Evolutionary conservation across 768 basidiomycete genomes (phyloP), one percentile per base, ranked within the genome.

Genomic region (Psilocybe subaeruginosa): DNA sequence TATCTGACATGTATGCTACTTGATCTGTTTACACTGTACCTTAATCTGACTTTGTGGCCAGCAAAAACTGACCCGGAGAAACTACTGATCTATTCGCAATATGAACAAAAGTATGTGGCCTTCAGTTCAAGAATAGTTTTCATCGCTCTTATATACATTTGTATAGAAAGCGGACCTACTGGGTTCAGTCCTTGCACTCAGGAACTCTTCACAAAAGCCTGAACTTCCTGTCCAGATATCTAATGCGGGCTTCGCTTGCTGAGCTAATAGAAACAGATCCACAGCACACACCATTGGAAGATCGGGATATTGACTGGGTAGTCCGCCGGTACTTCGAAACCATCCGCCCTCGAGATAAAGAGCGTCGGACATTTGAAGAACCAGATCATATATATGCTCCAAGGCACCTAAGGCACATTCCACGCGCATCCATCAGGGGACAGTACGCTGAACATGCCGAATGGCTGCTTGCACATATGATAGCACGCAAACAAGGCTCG

Each of bases 391-490:
- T 83, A 33, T 74, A 72, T 51, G 71, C 75, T 43, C 62, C 74
- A 39, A 78, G 82, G 27, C 75, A 77, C 43, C 77, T 80, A 12
- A 81, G 85, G 27, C 78, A 73, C 58, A 70, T 89, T 29, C 77
- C 85, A 48, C 76, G 59, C 30, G 80, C 85, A 35, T 84, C 87
- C 67, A 69, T 89, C n/a, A 68, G 75, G 37, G 76, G 78, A 9
- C 60, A 78, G 1, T 82, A 88, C 61, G 86, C 85, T 9, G 74
- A 78, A 8, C 86, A 89, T 8, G 79, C 80, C 0, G 81, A 80
- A 37, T 90, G 88, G 88, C 65, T 90, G 7, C 68, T 86, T 39
- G 79, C 82, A 9, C 78, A 86, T 53, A 82, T 82, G 60, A 67
- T 79, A 35, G 63, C 56, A 39, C 64, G 68, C 23, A 64, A 62